phyloP scores from a whole-genome alignment of 2,329 filamentous ascomycete genomes.

The Conoideocrella luteorostrata region DNA sequence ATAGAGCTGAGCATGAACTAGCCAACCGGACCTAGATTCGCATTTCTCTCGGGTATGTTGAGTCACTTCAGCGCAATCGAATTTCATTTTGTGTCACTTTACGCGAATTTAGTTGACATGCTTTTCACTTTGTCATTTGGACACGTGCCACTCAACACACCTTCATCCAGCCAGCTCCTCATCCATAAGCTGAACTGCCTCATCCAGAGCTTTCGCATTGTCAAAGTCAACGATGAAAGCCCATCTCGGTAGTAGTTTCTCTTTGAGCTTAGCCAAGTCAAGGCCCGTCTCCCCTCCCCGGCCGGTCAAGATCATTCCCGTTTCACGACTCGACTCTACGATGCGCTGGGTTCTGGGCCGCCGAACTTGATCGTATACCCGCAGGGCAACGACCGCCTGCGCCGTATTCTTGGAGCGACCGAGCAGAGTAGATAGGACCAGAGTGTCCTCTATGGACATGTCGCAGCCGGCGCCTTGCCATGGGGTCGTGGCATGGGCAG shows the following conservation, averaged over 20 bases:
- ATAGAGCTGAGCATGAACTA: too few species aligned
- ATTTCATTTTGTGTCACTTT: too few species aligned
- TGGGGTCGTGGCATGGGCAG: constrained; percentile 19
- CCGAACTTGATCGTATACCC: background rate
- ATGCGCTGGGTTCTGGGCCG: constrained; percentile 1
- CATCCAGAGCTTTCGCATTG: background rate
- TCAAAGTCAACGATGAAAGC: background rate
- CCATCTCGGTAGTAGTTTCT: background rate
- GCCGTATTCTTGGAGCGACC: background rate
- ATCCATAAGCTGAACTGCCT: background rate
- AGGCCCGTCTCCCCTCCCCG: background rate
- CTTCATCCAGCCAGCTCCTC: too few species aligned
- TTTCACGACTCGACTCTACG: background rate
- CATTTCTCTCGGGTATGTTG: too few species aligned
- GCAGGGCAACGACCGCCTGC: background rate
- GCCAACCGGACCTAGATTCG: too few species aligned
- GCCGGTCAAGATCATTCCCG: background rate
- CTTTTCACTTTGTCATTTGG: too few species aligned
- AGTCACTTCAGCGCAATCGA: too few species aligned
- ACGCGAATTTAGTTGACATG: too few species aligned
- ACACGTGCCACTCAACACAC: too few species aligned
- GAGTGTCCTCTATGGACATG: constrained; percentile 19
- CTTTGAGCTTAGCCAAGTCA: background rate
- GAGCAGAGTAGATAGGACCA: constrained; percentile 11
- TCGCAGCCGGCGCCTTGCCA: constrained; percentile 18